These are phyloP conservation scores for Diaporthe longicolla DNA, from an alignment of 2,329 filamentous ascomycete species.

Conservation along the genomic window DNA sequence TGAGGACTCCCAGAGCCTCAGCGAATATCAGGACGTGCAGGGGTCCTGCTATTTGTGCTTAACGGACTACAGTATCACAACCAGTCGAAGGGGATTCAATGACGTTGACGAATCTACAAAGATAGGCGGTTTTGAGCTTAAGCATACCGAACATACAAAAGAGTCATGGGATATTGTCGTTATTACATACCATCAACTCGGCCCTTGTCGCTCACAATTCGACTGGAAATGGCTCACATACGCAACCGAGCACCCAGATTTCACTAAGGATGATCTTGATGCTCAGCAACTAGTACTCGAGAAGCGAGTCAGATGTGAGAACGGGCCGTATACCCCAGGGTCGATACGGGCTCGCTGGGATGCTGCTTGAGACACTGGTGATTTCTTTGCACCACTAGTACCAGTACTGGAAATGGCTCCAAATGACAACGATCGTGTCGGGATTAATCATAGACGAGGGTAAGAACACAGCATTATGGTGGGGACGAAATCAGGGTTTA, in stretches of 20 bases:
- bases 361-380: not conserved
- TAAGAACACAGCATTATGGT: not conserved
- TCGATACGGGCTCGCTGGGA: conserved; percentile 2
- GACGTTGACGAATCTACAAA: not conserved
- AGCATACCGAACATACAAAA: not conserved
- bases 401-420: not conserved
- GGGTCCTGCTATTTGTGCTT: not conserved
- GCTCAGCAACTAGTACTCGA: not conserved
- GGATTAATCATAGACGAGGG: not conserved
- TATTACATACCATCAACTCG: conserved; percentile 16
- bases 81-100: not conserved
- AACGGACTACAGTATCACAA: conserved; percentile 17
- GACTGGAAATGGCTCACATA: conserved; percentile 25
- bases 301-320: not conserved
- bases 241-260: not conserved
- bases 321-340: not conserved
- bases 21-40: not conserved
- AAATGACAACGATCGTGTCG: not conserved
- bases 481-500: not conserved
- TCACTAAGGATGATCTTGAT: not conserved
- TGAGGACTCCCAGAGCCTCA: not conserved
- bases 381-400: not conserved
- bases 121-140: not conserved
- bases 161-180: conserved; percentile 5
- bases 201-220: conserved; percentile 12